phyloP scores from a whole-genome alignment of 1,284 basidiomycete genomes.

The Moniliophthora roreri region DNA sequence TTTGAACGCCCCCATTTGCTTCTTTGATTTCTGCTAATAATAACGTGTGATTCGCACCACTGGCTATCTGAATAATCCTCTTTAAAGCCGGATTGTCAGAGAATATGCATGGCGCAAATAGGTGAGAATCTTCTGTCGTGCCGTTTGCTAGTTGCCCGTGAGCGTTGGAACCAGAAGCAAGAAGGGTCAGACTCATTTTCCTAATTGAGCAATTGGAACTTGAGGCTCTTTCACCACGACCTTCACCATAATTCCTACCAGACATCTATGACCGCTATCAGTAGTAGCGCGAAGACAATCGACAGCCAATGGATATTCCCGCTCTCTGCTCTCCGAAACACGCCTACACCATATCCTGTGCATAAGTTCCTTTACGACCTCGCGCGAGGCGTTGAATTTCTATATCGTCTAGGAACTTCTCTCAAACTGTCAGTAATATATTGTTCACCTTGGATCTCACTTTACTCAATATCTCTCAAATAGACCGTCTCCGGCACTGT shows the following conservation, averaged over 20 bases:
- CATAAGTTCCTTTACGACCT: constrained; percentile 74
- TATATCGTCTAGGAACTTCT: constrained; percentile 75
- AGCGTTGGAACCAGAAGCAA: constrained; percentile 76
- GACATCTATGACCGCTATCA: no score
- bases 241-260: no score
- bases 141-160: constrained; percentile 71
- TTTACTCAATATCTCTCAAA: constrained; percentile 13
- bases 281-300: neutral
- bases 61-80: constrained; percentile 45
- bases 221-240: no score
- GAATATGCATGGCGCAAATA: constrained; percentile 51
- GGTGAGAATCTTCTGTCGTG: constrained; percentile 55
- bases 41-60: constrained; percentile 70
- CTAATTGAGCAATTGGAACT: no score
- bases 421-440: constrained; percentile 70
- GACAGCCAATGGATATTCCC: constrained; percentile 70
- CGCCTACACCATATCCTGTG: constrained; percentile 60
- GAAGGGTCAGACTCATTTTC: constrained; percentile 27
- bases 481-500: constrained; percentile 77
- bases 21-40: constrained; percentile 40
- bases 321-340: constrained; percentile 50
- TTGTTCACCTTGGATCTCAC: constrained; percentile 6
- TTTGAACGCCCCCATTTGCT: constrained; percentile 12
- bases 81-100: constrained; percentile 24
- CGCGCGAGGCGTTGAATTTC: constrained; percentile 76